A percentile compares a stretch with the other conserved stretches of the same genome.
Evolutionary conservation across 176 grass and related monocot species (phyloP).

Genomic region (Pharus latifolius): DNA sequence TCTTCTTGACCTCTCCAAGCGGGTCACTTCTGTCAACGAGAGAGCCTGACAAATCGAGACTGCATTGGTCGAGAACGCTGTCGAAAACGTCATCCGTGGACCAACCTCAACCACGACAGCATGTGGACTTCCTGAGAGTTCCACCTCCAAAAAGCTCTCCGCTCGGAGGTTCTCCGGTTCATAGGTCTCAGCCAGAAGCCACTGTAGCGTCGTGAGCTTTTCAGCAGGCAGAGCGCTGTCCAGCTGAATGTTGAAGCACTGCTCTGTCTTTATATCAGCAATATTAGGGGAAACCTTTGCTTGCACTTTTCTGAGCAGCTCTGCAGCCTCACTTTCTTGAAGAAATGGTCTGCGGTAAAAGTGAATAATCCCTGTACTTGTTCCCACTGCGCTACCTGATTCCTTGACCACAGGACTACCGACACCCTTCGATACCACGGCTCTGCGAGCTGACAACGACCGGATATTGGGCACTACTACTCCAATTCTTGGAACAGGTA

Average conservation of each 20-base stretch:
- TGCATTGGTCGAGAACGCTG: conserved; percentile 76
- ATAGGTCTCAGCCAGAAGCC: conserved; percentile 82
- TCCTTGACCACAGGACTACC: conserved; percentile 28
- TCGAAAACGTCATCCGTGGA: conserved; percentile 82
- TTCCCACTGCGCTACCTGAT: conserved; percentile 2
- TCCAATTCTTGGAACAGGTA: conserved; percentile 27
- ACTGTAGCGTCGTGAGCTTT: conserved; percentile 58
- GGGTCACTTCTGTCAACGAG: conserved; percentile 57
- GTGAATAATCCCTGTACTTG: conserved; percentile 43
- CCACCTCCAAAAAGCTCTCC: conserved; percentile 59
- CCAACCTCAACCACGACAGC: conserved; percentile 61
- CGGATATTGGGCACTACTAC: conserved; percentile 4
- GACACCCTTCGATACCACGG: conserved; percentile 32
- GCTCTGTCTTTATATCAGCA: conserved; percentile 52
- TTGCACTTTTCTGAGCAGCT: conserved; percentile 63
- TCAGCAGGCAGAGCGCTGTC: conserved; percentile 19
- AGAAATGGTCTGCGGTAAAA: conserved; percentile 70
- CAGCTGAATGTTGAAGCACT: conserved; percentile 82
- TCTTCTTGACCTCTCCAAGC: conserved; percentile 74
- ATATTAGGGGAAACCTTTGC: conserved; percentile 64
- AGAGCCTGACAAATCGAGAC: conserved; percentile 78
- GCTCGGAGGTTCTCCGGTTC: conserved; percentile 60
- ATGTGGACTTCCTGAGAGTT: conserved; percentile 13
- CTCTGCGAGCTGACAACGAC: neutral
- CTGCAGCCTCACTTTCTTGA: conserved; percentile 46